Evolutionary conservation across 2,329 filamentous ascomycete genomes (phyloP), one percentile per base, ranked within the genome.

Genomic region (Pseudogymnoascus sp.): DNA sequence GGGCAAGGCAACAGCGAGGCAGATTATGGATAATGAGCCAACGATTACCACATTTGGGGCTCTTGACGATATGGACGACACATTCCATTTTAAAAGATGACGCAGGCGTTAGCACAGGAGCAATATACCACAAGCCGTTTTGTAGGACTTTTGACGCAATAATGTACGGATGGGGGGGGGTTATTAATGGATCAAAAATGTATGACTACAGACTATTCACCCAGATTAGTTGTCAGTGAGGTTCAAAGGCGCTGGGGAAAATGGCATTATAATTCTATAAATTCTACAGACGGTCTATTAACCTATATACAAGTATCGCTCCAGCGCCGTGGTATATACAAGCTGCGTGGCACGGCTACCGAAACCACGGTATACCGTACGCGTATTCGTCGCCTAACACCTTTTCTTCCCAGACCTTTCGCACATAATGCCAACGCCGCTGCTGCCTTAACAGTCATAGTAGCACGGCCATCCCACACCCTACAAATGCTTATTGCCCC

Each of bases 31-130:
- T 61, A 37, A 26, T 61, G 61, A 59, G 31, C 28, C 31, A 28
- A 59, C 60, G 6, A 56, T 61, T 26, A 60, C 65, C 11, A 72
- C 66, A 72, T 73, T 68, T 71, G 75, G 70, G 62, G 66, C 68
- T 60, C 37, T 74, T 59, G 69, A 72, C 62, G 77, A 78, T 53
- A 68, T 80, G 59, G 80, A 82, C 62, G 81, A 83, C 66, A 82
- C 80, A 5, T 83, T 82, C 66, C 74, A 78, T 59, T 80, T 81
- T 62, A 65, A 68, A 28, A 60, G 59, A 60, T 60, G 59, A 40
- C 19, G 14, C 19, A 41, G 59, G 59, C 59, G 59, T 60, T 60
- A 60, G 19, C 28, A 35, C 50, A 35, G 28, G 50, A 33, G 50
- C 50, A 56, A 56, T 56, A 56, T 56, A 56, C 50, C 50, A 56